Base-by-base conservation (phyloP, 257 asterid species). In the Ophiorrhiza pumila region DNA sequence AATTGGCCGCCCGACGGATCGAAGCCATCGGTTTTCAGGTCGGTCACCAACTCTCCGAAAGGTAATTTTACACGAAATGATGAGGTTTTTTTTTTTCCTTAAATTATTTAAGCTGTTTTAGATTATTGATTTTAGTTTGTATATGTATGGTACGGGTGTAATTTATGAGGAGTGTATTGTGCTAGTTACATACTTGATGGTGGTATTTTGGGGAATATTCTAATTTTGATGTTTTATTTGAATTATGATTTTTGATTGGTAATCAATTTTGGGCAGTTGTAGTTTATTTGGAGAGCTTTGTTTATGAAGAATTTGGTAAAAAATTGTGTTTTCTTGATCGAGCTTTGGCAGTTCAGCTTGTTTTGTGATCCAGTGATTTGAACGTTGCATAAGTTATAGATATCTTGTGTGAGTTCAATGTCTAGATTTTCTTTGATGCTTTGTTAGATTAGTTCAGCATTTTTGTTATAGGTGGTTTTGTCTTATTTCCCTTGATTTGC, bases 11-110 rank as follows among this genome's bases (percentile, higher is more conserved):
- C 23, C 96, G 96, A 11, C 81, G 99, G 86, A 91, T 94, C 82
- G 97, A 94, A 81, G 96, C 99, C 79, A 90, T 91, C 32, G 97
- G 97, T 25, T 94, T 90, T 81, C 96, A 94, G 74, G 99, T 90
- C 76, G 99, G 97, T 75, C 99, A 91, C 79, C 99, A 92, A 66
- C 87, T 91, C 4, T 85, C 93, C 9, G 97, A 94, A 73, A 90
- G 99, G 99, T 91, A 2, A 15, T 31, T n/a, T 72, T 39, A 27
- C 11, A n/a, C 23, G 18, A 5, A 34, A 53, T 53, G 29, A 4
- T 34, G 4, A 12, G 6, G 42, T 22, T 39, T 29, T 20, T 60
- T 7, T 0, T 37, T 15, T 29, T 12, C 29, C 45, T n/a, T n/a
- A n/a, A 10, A 13, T 39, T 10, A 7, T 43, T 66, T 0, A 1